Evolutionary conservation across 139 green algal species (phyloP).

Genomic region (Chlorella vulgaris): DNA sequence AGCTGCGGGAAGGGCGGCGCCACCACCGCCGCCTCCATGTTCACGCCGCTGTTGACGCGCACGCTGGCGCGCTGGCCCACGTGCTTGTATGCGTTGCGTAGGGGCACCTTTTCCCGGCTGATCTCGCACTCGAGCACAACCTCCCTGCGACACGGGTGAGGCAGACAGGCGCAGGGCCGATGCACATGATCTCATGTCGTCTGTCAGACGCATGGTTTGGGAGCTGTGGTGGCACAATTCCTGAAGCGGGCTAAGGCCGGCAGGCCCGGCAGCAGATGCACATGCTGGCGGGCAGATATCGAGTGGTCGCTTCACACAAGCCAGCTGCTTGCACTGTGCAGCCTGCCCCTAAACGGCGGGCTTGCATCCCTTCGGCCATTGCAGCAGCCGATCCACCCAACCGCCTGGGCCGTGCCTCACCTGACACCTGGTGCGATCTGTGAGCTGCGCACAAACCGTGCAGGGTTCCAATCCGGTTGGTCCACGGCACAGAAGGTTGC

Average conservation of each 20-base stretch:
- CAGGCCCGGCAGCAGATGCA: no score
- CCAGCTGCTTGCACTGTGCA: no score
- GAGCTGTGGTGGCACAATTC: not conserved
- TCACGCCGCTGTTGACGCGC: constrained; percentile 66
- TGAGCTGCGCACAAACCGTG: constrained; percentile 51
- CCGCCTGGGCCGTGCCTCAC: not conserved
- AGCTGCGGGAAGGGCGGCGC: constrained; percentile 54
- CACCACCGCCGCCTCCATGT: constrained; percentile 24
- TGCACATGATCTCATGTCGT: no score
- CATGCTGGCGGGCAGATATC: no score
- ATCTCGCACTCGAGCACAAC: constrained; percentile 76
- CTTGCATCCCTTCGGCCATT: no score
- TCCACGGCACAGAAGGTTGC: constrained; percentile 58
- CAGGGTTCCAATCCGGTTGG: constrained; percentile 79
- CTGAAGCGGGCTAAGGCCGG: no score
- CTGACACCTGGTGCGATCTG: constrained; percentile 43
- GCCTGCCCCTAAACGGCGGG: no score
- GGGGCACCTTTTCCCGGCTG: constrained; percentile 76
- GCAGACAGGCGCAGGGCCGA: no score
- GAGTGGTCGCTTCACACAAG: no score
- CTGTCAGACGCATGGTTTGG: no score
- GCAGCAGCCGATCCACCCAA: no score
- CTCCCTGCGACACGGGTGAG: constrained; percentile 2
- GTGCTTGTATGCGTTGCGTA: constrained; percentile 79
- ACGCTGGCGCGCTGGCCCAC: constrained; percentile 67